Evolutionary conservation across 306 rosid genomes (phyloP).

Genomic region (Prunus mira): DNA sequence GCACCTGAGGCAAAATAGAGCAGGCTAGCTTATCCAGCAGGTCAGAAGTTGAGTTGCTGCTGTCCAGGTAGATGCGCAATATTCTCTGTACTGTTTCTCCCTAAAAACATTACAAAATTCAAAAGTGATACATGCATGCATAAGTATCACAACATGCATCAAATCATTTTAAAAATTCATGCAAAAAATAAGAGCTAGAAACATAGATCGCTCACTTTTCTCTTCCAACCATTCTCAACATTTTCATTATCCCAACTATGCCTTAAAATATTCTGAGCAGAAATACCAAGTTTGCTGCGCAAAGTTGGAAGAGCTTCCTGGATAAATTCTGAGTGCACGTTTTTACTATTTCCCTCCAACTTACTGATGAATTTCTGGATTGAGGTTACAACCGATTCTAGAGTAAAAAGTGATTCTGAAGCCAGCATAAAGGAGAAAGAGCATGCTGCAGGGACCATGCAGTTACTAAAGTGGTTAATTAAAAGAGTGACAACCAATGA

Average conservation of each 20-base stretch:
- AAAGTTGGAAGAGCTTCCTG: constrained; percentile 27
- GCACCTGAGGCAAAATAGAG: constrained; percentile 32
- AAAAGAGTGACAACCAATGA: neutral
- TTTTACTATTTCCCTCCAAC: constrained; percentile 25
- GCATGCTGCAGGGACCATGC: constrained; percentile 31
- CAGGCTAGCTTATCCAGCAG: constrained; percentile 28
- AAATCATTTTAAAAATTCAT: neutral
- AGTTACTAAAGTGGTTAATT: neutral
- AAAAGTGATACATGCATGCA: neutral
- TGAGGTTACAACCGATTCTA: constrained; percentile 27
- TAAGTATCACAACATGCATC: neutral
- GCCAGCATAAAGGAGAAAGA: constrained; percentile 39
- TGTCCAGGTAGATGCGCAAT: constrained; percentile 39
- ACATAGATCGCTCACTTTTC: constrained; percentile 21
- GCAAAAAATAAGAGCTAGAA: constrained; percentile 2
- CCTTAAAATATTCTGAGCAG: constrained; percentile 35
- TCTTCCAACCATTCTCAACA: constrained; percentile 28
- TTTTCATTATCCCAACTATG: constrained; percentile 30
- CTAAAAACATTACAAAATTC: constrained; percentile 15
- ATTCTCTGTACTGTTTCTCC: constrained; percentile 36
- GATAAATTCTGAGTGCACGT: constrained; percentile 15
- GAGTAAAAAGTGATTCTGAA: constrained; percentile 37
- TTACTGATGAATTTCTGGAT: constrained; percentile 19
- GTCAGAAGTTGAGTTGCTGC: constrained; percentile 32
- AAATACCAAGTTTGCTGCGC: constrained; percentile 26